These are phyloP conservation scores for Hymenoscyphus scutula DNA, from an alignment of 2,329 filamentous ascomycete species.

Conservation along the genomic window DNA sequence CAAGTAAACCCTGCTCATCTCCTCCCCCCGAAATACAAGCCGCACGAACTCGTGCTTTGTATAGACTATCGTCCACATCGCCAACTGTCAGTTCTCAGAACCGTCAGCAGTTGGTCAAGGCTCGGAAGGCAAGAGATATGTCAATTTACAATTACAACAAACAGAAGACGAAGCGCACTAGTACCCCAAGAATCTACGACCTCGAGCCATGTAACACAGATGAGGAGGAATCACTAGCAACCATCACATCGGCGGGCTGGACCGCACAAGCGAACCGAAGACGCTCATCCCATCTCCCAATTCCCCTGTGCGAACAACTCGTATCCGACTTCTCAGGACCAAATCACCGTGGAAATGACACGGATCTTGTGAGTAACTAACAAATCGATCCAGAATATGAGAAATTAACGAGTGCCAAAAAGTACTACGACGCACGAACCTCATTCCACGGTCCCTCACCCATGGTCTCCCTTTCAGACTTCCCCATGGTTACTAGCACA, in stretches of 20 bases:
- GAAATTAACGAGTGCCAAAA: not conserved
- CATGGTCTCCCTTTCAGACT: not conserved
- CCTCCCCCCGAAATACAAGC: not conserved
- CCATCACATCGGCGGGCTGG: not conserved
- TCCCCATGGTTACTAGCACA: not conserved
- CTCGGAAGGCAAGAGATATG: constrained; percentile 1
- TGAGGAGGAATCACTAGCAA: not conserved
- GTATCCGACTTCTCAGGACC: not conserved
- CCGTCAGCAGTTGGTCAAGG: not conserved
- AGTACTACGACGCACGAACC: not conserved
- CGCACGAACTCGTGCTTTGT: not conserved
- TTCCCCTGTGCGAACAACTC: constrained; percentile 1
- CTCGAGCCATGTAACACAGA: not conserved
- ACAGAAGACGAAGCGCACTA: not conserved
- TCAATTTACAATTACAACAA: not conserved
- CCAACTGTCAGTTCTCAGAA: not conserved
- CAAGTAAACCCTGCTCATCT: not conserved
- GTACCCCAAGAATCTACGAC: not conserved
- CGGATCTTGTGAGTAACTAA: not conserved
- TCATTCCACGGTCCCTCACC: not conserved
- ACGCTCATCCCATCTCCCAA: not conserved
- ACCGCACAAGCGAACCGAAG: constrained; percentile 10
- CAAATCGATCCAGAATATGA: not conserved
- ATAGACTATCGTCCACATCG: not conserved
- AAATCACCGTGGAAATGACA: not conserved